Percentiles rank a stretch among this genome's conserved stretches.
These are phyloP conservation scores for Calonectria pteridis DNA, from an alignment of 2,329 filamentous ascomycete species.

Conservation along the genomic window DNA sequence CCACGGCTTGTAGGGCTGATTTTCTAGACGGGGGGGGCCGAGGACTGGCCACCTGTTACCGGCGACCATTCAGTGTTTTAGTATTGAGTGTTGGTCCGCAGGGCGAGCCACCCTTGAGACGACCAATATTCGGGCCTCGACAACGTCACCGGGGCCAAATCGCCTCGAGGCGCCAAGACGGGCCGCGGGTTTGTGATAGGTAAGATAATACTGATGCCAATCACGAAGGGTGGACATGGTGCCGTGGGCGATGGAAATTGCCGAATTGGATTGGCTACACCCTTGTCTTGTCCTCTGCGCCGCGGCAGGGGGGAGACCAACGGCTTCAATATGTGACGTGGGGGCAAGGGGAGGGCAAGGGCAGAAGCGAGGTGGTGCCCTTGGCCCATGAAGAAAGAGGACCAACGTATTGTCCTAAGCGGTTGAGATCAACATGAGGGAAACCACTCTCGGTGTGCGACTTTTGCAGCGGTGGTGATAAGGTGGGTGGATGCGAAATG, in stretches of 20 bases:
- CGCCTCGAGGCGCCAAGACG: neutral
- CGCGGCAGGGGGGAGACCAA: neutral
- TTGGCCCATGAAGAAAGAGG: neutral
- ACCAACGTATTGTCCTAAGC: neutral
- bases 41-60: neutral
- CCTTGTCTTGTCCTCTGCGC: neutral
- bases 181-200: neutral
- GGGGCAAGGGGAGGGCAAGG: neutral
- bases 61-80: neutral
- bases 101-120: neutral
- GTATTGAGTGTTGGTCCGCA: neutral
- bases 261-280: neutral
- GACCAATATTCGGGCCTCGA: neutral
- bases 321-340: neutral
- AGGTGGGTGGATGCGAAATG: neutral
- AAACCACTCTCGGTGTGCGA: neutral
- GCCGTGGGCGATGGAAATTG: neutral
- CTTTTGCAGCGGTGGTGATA: neutral
- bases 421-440: neutral
- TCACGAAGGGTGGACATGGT: neutral
- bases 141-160: neutral
- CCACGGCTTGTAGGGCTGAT: conserved; percentile 14
- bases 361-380: neutral
- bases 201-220: neutral
- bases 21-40: neutral